Conservation (phyloP, 495 filamentous ascomycete genomes). For the Daldinia decipiens region DNA sequence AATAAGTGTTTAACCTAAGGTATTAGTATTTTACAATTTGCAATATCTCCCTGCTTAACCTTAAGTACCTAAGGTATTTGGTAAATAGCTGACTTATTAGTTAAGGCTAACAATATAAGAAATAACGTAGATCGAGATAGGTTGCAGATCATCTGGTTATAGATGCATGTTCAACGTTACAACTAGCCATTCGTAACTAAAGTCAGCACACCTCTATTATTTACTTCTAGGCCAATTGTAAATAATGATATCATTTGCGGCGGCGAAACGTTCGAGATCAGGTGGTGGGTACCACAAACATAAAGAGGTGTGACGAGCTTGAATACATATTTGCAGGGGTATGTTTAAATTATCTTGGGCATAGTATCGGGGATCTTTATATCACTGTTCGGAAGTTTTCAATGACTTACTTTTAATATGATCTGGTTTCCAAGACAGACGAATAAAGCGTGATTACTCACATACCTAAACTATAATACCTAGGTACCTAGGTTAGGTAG, state of each 20-base stretch:
- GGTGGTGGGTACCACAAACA: conserved; percentile 15
- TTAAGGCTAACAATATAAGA: not conserved
- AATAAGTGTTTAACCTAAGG: too few relatives aligned
- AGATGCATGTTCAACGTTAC: conserved; percentile 14
- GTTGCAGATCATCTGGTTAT: conserved; percentile 24
- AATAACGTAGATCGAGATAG: conserved; percentile 4
- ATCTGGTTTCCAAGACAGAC: not conserved
- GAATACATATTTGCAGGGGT: not conserved
- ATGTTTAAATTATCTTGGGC: not conserved
- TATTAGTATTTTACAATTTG: too few relatives aligned
- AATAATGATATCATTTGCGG: conserved; percentile 8
- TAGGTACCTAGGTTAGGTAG: too few relatives aligned
- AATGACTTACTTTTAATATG: not conserved
- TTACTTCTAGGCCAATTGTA: not conserved
- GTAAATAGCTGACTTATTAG: too few relatives aligned
- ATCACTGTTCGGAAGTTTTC: not conserved
- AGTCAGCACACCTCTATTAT: conserved; percentile 3
- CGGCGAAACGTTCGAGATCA: conserved; percentile 25
- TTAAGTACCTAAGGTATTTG: too few relatives aligned
- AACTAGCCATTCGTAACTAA: conserved; percentile 13
- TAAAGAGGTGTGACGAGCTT: not conserved
- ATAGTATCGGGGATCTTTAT: not conserved
- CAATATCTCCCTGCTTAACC: too few relatives aligned
- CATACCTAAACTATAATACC: too few relatives aligned
- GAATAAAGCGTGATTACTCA: not conserved